A percentile compares a stretch with the other conserved stretches of the same genome.
Conservation (phyloP, 2,329 filamentous ascomycete species). For the Calonectria ilicicola region DNA sequence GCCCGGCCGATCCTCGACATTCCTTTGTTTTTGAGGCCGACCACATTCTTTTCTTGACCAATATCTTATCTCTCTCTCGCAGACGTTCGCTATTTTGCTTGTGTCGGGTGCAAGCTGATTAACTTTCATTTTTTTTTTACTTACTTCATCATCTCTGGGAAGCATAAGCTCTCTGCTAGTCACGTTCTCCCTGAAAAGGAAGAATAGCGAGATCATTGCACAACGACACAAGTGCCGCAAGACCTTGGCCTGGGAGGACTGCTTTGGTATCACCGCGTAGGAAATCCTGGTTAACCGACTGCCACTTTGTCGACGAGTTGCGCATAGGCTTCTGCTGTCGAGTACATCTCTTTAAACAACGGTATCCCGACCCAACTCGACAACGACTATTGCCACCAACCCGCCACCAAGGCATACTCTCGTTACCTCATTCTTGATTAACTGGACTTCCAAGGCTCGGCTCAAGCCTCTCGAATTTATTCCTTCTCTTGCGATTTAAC, state of each 20-base stretch:
- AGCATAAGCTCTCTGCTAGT: background rate
- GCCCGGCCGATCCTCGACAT: conserved; percentile 33
- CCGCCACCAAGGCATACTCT: background rate
- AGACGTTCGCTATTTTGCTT: conserved; percentile 5
- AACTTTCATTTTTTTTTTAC: conserved; percentile 5
- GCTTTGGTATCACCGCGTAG: conserved; percentile 23
- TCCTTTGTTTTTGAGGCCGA: conserved; percentile 36
- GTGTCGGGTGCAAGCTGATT: background rate
- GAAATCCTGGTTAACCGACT: conserved; percentile 15
- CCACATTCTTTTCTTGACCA: conserved; percentile 25
- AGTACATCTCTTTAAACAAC: conserved; percentile 28
- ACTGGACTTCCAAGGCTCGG: conserved; percentile 12
- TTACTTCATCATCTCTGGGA: background rate
- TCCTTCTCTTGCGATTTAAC: background rate
- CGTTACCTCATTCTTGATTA: background rate
- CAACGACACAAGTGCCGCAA: conserved; percentile 22
- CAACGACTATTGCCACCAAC: background rate
- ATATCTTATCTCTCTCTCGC: background rate
- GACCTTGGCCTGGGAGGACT: conserved; percentile 20
- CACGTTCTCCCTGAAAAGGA: conserved; percentile 11
- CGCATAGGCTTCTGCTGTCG: conserved; percentile 24
- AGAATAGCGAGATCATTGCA: conserved; percentile 19
- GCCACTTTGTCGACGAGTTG: conserved; percentile 18
- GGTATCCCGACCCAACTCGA: conserved; percentile 16
- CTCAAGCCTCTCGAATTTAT: conserved; percentile 10